These are phyloP conservation scores for Cryptosporidium canis DNA, from an alignment of 169 alveolate species.

Conservation along the genomic window DNA sequence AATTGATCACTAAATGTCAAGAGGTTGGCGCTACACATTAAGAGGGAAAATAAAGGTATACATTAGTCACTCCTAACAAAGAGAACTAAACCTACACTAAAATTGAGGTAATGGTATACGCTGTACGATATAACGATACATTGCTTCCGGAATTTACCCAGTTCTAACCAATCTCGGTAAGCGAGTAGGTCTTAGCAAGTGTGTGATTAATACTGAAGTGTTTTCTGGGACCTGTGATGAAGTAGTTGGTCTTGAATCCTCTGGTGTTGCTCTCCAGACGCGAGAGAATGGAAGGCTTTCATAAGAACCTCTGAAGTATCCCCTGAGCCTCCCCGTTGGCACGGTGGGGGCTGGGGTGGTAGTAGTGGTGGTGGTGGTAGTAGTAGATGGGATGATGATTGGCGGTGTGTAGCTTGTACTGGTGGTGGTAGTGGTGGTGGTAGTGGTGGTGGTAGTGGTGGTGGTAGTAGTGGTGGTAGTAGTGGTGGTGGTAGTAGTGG, in stretches of 20 bases:
- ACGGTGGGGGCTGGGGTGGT: background rate
- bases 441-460: background rate
- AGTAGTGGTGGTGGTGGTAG: background rate
- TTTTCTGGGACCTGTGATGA: background rate
- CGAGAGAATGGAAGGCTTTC: background rate
- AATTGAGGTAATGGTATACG: background rate
- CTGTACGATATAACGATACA: background rate
- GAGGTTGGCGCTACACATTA: background rate
- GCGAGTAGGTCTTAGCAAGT: background rate
- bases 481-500: slow-evolving; percentile 1
- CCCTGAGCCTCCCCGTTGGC: background rate
- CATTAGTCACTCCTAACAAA: background rate
- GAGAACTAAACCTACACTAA: background rate
- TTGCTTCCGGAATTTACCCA: background rate
- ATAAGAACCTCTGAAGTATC: background rate
- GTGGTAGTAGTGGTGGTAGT: slow-evolving; percentile 4
- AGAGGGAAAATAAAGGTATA: background rate
- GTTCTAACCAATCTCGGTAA: slow-evolving; percentile 18
- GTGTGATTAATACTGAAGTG: background rate
- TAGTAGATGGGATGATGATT: background rate
- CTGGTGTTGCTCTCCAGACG: background rate
- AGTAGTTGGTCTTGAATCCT: background rate
- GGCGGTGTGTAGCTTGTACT: background rate
- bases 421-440: background rate
- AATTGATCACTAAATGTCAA: background rate